phyloP scores from a whole-genome alignment of 2,329 filamentous ascomycete species.

The Xylaria sp. region DNA sequence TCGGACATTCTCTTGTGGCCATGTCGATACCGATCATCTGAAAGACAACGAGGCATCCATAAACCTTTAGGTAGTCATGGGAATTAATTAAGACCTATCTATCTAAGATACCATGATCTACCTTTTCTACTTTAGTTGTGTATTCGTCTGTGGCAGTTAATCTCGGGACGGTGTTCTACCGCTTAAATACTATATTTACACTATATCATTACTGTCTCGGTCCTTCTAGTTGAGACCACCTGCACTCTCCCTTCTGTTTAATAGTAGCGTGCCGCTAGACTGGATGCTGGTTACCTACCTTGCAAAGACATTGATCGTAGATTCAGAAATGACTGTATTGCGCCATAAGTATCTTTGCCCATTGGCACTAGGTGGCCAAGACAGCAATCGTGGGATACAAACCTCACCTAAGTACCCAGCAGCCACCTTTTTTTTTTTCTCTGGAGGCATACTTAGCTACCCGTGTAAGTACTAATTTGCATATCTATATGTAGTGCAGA shows the following conservation, averaged over 20 bases:
- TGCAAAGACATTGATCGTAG: not conserved
- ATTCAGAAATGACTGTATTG: not conserved
- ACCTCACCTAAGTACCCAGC: not conserved
- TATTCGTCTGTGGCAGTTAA: too few relatives aligned
- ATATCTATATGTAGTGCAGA: too few relatives aligned
- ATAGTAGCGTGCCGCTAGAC: not conserved
- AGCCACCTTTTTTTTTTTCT: not conserved
- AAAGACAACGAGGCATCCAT: not conserved
- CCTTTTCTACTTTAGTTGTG: too few relatives aligned
- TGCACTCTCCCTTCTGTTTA: conserved; percentile 3
- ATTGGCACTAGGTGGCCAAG: not conserved
- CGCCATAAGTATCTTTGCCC: not conserved
- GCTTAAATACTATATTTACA: not conserved
- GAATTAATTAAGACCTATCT: not conserved
- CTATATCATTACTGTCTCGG: not conserved
- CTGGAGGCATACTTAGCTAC: too few relatives aligned
- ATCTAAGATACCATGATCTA: not conserved
- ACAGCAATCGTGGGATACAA: not conserved
- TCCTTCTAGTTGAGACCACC: not conserved
- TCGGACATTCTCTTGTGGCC: not conserved
- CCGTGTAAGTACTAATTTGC: too few relatives aligned
- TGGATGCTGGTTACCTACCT: not conserved
- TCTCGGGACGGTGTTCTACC: not conserved
- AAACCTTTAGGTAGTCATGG: not conserved
- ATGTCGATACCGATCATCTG: not conserved